phyloP scores from a whole-genome alignment of 306 rosid species.

The Vicia villosa region DNA sequence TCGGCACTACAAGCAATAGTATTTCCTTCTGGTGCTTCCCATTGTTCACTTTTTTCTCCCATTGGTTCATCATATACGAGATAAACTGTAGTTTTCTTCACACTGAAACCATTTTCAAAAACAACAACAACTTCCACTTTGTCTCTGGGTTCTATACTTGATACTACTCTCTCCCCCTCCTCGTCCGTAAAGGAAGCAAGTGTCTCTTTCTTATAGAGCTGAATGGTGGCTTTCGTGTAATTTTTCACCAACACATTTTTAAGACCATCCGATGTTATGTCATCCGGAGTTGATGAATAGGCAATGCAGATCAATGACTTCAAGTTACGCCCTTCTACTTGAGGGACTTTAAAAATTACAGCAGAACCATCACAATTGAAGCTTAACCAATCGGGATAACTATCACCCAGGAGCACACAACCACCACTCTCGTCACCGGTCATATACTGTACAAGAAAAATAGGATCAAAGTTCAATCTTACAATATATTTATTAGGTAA shows the following conservation, averaged over 20 bases:
- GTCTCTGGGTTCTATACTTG: not conserved
- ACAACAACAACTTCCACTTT: not conserved
- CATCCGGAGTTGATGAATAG: not conserved
- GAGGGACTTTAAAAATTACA: conserved; percentile 29
- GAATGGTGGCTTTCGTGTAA: conserved; percentile 13
- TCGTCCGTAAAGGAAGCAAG: conserved; percentile 12
- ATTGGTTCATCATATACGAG: no score
- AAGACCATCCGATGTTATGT: not conserved
- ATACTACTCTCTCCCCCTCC: conserved; percentile 1
- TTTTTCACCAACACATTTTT: not conserved
- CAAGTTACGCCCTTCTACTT: conserved; percentile 16
- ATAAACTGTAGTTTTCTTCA: no score
- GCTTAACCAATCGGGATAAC: conserved; percentile 34
- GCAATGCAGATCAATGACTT: conserved; percentile 24
- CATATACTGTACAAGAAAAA: not conserved
- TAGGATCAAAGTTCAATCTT: not conserved
- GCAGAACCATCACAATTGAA: conserved; percentile 8
- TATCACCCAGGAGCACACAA: not conserved
- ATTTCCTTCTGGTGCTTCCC: no score
- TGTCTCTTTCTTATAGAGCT: conserved; percentile 9
- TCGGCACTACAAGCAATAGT: no score
- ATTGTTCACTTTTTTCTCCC: no score
- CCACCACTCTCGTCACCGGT: not conserved
- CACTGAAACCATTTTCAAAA: no score
- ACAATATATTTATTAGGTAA: not conserved